Base-by-base conservation (phyloP, 2,329 filamentous ascomycete genomes). In the Aspergillus fijiensis region DNA sequence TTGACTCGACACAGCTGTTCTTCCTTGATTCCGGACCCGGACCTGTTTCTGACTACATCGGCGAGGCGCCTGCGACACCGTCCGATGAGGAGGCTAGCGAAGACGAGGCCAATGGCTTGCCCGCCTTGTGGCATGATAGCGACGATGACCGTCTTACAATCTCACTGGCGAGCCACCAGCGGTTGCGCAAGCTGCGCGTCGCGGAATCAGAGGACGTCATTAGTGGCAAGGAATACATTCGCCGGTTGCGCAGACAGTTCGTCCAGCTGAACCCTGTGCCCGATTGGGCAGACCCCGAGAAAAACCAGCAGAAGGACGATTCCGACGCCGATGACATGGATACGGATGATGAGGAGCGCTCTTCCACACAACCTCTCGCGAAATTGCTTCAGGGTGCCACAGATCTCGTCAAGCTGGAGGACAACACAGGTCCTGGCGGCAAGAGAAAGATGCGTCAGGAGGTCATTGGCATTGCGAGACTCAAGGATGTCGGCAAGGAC, bases 71-170 rank as follows among this genome's bases (percentile, higher is more conserved):
- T 63, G 73, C 77, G 65, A 72, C 73, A 51, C 72, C 77, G 58
- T 70, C 74, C 3, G 75, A 76, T 47, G 73, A 72, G 2, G 71
- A 74, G 4, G 75, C 77, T 39, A 72, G 73, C 4, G 67, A 71
- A 6, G 64, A 69, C 7, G 64, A 70, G 31, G 57, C 63, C 45
- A 67, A 71, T n/a, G 58, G 60, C 11, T 60, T 65, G n/a, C 71
- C 69, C 11, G 76, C 78, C 2, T 75, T 80, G 23, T 99, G 95
- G 95, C 87, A 93, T 67, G 95, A 99, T 74, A 98, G 93, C 75
- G 95, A 99, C 69, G 95, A 99, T 72, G 95, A 98, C 72, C 85
- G 91, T 57, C 80, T 97, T 63, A 85, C 87, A 6, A 84, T 99
- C 52, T 98, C 94, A 14, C 83, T 99, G 45, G 89, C 91, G 3